Base-by-base conservation (phyloP, 1,139 yeast species). In the Blastobotrys ciferrii region DNA sequence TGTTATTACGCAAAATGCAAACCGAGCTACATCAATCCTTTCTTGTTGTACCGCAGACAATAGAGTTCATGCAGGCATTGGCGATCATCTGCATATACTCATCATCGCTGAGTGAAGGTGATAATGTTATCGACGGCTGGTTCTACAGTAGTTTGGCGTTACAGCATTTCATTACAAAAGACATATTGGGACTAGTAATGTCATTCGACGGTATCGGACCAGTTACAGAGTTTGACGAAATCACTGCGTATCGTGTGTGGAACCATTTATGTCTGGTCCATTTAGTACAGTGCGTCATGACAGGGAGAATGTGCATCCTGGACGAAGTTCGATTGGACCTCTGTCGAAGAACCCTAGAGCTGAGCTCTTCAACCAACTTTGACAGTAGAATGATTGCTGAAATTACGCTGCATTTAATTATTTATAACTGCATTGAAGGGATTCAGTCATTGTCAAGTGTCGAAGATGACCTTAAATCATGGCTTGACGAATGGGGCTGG, bases 381-480 rank as follows among this genome's bases (percentile, higher is more conserved):
- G 95, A 87, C 62, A 91, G 89, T 12, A 69, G 95, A 53, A 85
- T 87, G 82, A 84, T 86, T 13, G 84, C 91, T 47, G 95, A 87
- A 64, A 82, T 85, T 47, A 78, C 82, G 15, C 73, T 85, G 9
- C 78, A 84, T 49, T 66, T 80, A 32, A 74, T 83, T 14, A 73
- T 86, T 1, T 85, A 85, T 64, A 78, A 77, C 51, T 84, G 75
- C 60, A 69, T 82, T 30, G 86, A 82, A 58, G 62, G 69, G 53
- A 61, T 58, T 23, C 65, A 58, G 31, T 57, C 67, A 4, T 59
- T 60, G 57, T 51, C 58, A 13, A 59, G 59, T 4, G 68, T 70
- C 37, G 68, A 67, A 43, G 63, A 60, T 12, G 74, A 71, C 42
- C 55, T 84, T n/a, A 67, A 68, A 25, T 59, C 64, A 4, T 87